Conservation (phyloP, 257 asterid species). For the Anisodus tanguticus region DNA sequence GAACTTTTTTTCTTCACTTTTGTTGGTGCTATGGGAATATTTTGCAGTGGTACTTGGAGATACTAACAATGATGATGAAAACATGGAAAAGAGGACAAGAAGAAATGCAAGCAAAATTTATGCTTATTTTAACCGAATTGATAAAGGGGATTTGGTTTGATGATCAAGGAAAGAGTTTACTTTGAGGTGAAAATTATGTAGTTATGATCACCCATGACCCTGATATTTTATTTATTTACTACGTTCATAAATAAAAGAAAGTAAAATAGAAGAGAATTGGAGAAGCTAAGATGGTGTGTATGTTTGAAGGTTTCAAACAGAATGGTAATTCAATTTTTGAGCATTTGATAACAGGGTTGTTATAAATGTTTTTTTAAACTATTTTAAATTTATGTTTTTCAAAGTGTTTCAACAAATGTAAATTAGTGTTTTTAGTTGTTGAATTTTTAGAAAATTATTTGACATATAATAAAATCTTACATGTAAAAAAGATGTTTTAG, state of each 20-base stretch:
- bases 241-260: not conserved
- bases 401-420: too few relatives aligned
- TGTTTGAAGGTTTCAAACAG: not conserved
- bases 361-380: too few relatives aligned
- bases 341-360: too few relatives aligned
- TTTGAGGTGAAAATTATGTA: not conserved
- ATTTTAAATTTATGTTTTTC: too few relatives aligned
- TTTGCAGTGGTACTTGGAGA: not conserved
- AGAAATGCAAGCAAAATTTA: not conserved
- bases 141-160: conserved; percentile 12
- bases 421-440: too few relatives aligned
- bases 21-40: not conserved
- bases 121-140: conserved; percentile 11
- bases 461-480: too few relatives aligned
- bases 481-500: too few relatives aligned
- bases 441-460: too few relatives aligned
- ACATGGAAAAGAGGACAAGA: not conserved
- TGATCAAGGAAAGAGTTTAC: not conserved
- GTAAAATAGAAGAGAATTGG: not conserved
- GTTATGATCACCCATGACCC: not conserved
- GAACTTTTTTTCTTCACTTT: not conserved
- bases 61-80: conserved; percentile 21
- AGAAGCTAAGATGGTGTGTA: not conserved
- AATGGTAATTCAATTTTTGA: too few relatives aligned
- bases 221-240: not conserved